phyloP scores from a whole-genome alignment of 129 eudicot species.

The Heracleum sosnowskyi region DNA sequence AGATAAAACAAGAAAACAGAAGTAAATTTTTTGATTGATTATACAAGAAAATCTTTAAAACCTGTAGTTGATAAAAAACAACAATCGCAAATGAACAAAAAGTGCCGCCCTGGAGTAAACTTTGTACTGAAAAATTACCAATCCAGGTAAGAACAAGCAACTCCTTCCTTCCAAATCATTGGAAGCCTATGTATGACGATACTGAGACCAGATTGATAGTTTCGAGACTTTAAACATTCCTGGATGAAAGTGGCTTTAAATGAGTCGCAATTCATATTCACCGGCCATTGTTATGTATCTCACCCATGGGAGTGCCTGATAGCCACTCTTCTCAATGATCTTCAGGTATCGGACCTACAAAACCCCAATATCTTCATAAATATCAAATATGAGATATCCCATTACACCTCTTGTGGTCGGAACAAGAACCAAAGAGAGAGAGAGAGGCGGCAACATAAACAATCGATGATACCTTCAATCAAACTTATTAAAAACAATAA shows the following conservation, averaged over 20 bases:
- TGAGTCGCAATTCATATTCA: conserved; percentile 83
- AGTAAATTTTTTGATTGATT: not conserved
- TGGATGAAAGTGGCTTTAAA: conserved; percentile 18
- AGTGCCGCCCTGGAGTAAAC: not conserved
- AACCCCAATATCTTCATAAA: conserved; percentile 10
- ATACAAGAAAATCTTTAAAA: not conserved
- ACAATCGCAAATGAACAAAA: conserved; percentile 11
- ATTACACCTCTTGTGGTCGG: not conserved
- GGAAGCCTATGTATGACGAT: conserved; percentile 3
- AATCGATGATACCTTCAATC: not conserved
- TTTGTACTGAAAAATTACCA: conserved; percentile 12
- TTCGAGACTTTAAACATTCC: not conserved
- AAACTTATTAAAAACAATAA: not conserved
- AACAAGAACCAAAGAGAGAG: not conserved
- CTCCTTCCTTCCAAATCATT: conserved; percentile 6
- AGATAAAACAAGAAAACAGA: not conserved
- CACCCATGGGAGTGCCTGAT: conserved; percentile 98
- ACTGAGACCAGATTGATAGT: not conserved
- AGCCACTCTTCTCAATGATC: conserved; percentile 94
- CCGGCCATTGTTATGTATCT: conserved; percentile 98
- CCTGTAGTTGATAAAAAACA: conserved; percentile 22
- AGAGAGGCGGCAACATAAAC: not conserved
- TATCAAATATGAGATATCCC: not conserved
- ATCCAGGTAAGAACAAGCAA: conserved; percentile 1
- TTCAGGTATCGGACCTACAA: conserved; percentile 86